Evolutionary conservation across 208 protist genomes (phyloP).

Genomic region (Porcisia hertigi): DNA sequence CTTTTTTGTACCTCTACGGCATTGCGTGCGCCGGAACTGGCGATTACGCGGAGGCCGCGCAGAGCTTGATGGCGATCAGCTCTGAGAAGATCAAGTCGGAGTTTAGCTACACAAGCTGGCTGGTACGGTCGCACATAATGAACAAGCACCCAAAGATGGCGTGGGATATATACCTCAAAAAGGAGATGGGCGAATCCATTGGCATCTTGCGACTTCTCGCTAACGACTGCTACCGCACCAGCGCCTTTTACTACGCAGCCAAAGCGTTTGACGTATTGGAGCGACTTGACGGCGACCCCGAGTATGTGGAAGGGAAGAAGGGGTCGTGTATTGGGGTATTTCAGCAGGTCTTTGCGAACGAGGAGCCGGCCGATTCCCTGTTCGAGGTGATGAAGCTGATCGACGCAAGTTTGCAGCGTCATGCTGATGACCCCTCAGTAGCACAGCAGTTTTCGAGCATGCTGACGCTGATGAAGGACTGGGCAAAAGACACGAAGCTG

Average conservation of each 20-base stretch:
- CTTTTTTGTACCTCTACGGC: constrained; percentile 93
- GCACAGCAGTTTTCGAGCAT: constrained; percentile 87
- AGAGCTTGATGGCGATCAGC: constrained; percentile 80
- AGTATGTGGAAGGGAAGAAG: constrained; percentile 97
- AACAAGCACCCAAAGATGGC: constrained; percentile 93
- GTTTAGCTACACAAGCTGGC: constrained; percentile 93
- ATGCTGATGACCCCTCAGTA: constrained; percentile 52
- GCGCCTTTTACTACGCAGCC: constrained; percentile 95
- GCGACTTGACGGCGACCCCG: constrained; percentile 92
- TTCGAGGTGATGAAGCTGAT: constrained; percentile 95
- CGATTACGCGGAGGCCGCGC: constrained; percentile 90
- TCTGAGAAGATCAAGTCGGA: constrained; percentile 93
- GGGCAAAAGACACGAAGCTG: constrained; percentile 91
- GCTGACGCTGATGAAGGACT: constrained; percentile 92
- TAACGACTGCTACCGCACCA: constrained; percentile 97
- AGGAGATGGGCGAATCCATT: constrained; percentile 95
- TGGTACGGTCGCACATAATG: constrained; percentile 94
- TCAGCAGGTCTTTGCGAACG: constrained; percentile 93
- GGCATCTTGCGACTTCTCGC: constrained; percentile 95
- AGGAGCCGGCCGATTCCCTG: constrained; percentile 84
- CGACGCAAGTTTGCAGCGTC: constrained; percentile 79
- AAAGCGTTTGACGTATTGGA: constrained; percentile 98
- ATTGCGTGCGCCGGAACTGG: constrained; percentile 88
- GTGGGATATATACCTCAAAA: constrained; percentile 97
- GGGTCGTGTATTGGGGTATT: constrained; percentile 96